Percentiles rank a stretch among this genome's conserved stretches.
Evolutionary conservation across 2,329 filamentous ascomycete species (phyloP).

Genomic region (Colletotrichum scovillei): DNA sequence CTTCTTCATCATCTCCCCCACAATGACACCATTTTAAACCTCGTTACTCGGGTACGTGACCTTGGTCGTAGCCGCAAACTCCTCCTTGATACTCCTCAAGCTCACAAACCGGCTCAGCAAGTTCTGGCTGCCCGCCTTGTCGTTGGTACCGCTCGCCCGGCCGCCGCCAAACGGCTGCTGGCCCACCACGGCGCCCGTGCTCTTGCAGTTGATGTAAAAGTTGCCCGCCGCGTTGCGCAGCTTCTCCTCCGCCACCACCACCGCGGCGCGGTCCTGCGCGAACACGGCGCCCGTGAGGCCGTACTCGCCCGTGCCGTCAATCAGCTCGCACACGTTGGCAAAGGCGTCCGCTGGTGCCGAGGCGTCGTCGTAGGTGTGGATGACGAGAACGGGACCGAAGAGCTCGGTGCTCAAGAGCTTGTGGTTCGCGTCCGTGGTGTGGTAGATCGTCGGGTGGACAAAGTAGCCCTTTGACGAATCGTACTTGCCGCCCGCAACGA

Average conservation of each 20-base stretch:
- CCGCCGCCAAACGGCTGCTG: constrained; percentile 80
- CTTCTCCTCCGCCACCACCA: constrained; percentile 76
- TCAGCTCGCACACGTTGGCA: constrained; percentile 66
- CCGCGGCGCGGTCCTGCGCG: constrained; percentile 73
- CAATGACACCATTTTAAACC: constrained; percentile 48
- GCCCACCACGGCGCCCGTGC: constrained; percentile 77
- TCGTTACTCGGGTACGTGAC: constrained; percentile 81
- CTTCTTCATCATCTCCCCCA: not conserved
- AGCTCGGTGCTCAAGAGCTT: constrained; percentile 81
- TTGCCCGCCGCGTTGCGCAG: constrained; percentile 82
- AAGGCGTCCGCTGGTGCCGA: constrained; percentile 65
- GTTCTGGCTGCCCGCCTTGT: constrained; percentile 77
- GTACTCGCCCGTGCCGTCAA: constrained; percentile 81
- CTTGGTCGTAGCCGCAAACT: constrained; percentile 72
- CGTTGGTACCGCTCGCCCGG: constrained; percentile 76
- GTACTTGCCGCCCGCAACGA: constrained; percentile 81
- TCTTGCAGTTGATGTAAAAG: constrained; percentile 90
- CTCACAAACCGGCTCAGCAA: constrained; percentile 75
- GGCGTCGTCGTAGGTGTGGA: constrained; percentile 82
- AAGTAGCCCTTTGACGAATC: constrained; percentile 85
- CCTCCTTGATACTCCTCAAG: constrained; percentile 78
- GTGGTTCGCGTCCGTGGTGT: constrained; percentile 78
- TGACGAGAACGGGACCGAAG: constrained; percentile 81
- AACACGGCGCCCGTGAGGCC: constrained; percentile 83
- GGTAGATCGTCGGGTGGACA: constrained; percentile 86